A percentile compares a stretch with the other conserved stretches of the same genome.
Evolutionary conservation across 2,329 filamentous ascomycete species (phyloP).

Genomic region (Ustulina deusta): DNA sequence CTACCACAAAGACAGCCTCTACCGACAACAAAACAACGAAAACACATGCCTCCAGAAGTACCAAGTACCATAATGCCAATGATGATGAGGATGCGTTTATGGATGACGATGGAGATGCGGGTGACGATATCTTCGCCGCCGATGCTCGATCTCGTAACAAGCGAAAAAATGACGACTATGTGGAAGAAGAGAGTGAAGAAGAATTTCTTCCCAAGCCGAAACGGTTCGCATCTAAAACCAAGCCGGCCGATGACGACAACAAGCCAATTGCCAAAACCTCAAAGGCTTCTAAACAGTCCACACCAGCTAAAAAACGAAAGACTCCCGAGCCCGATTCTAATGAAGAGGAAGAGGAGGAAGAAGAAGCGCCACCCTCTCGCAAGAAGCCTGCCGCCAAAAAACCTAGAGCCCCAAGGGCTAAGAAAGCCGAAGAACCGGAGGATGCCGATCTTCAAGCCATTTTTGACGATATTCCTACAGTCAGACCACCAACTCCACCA

Average conservation of each 20-base stretch:
- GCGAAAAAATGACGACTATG: conserved; percentile 79
- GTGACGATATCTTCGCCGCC: conserved; percentile 87
- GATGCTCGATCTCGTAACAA: conserved; percentile 74
- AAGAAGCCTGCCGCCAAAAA: conserved; percentile 71
- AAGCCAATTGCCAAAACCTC: conserved; percentile 47
- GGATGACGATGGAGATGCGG: conserved; percentile 76
- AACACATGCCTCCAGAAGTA: conserved; percentile 57
- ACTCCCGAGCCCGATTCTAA: conserved; percentile 66
- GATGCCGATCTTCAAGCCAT: conserved; percentile 83
- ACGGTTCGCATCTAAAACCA: conserved; percentile 62
- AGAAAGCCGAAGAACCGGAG: conserved; percentile 75
- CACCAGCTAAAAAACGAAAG: conserved; percentile 67
- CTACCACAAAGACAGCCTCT: conserved; percentile 46
- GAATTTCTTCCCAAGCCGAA: conserved; percentile 72
- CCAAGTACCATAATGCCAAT: conserved; percentile 57
- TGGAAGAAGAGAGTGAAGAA: conserved; percentile 79
- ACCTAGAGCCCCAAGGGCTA: conserved; percentile 68
- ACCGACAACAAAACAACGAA: conserved; percentile 54
- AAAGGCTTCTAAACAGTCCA: conserved; percentile 50
- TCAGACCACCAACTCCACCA: conserved; percentile 86
- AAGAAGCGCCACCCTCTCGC: conserved; percentile 61
- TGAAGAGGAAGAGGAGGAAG: conserved; percentile 63
- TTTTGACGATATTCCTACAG: conserved; percentile 85
- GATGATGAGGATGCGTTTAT: conserved; percentile 70
- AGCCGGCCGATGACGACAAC: conserved; percentile 45